phyloP scores from a whole-genome alignment of 1,284 basidiomycete species.

The Xerocomus nothofagi region DNA sequence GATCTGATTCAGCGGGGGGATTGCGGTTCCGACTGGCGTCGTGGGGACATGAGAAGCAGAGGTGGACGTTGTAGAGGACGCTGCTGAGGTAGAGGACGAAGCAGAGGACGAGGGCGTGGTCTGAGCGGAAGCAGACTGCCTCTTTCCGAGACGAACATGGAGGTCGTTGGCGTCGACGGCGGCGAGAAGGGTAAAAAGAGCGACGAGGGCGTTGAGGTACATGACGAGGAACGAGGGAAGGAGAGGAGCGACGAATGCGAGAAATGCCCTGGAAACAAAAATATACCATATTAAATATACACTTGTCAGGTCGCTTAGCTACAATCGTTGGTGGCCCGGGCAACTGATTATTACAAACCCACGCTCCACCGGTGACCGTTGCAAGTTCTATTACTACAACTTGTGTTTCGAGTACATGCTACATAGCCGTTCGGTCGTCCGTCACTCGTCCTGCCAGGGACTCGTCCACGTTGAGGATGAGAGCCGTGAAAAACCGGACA shows the following conservation, averaged over 20 bases:
- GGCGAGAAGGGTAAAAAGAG: conserved; percentile 44
- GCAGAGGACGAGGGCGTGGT: conserved; percentile 24
- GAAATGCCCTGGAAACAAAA: not conserved
- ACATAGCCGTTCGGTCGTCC: no score
- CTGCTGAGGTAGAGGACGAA: conserved; percentile 17
- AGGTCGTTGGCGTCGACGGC: conserved; percentile 36
- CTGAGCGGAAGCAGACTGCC: conserved; percentile 23
- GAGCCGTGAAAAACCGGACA: conserved; percentile 45
- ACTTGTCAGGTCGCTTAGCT: no score
- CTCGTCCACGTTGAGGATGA: conserved; percentile 52
- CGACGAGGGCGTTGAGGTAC: conserved; percentile 43
- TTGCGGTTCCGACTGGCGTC: conserved; percentile 31
- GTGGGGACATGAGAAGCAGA: conserved; percentile 26
- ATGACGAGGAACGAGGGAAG: conserved; percentile 36
- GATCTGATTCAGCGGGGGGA: conserved; percentile 62
- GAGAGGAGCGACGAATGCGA: conserved; percentile 10
- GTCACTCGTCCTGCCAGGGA: no score
- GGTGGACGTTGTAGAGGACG: conserved; percentile 19
- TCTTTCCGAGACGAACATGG: conserved; percentile 31
- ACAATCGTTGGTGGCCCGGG: no score
- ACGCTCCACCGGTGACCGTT: no score
- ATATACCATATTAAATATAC: no score
- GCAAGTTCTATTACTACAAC: no score
- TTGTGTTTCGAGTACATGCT: no score
- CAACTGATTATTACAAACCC: no score